A percentile compares a stretch with the other conserved stretches of the same genome.
Conservation (phyloP, 441 rosid species). For the Theobroma grandiflorum region DNA sequence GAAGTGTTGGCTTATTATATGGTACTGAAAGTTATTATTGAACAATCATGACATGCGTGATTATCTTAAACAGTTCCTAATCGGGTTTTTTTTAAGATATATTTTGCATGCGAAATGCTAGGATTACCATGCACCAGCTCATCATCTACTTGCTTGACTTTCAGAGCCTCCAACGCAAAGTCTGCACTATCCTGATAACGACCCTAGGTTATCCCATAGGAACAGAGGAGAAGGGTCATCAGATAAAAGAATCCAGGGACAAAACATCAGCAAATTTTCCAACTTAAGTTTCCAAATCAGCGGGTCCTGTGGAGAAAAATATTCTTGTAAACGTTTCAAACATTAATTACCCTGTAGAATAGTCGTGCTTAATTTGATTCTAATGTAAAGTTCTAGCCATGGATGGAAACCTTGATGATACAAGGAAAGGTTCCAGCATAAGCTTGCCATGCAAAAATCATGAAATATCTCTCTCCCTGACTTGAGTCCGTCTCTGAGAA, state of each 20-base stretch:
- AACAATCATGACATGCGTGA: background rate
- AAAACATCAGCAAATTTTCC: background rate
- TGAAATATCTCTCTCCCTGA: too few relatives aligned
- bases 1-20: background rate
- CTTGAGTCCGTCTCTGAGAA: background rate
- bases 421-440: too few relatives aligned
- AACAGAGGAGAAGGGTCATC: background rate
- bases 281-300: background rate
- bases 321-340: too few relatives aligned
- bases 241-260: background rate
- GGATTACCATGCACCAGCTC: background rate
- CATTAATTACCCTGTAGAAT: too few relatives aligned
- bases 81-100: too few relatives aligned
- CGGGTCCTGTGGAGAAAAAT: background rate
- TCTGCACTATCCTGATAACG: background rate
- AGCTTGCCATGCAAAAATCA: too few relatives aligned
- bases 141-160: background rate
- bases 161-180: background rate
- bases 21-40: background rate
- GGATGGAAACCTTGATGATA: too few relatives aligned
- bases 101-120: constrained; percentile 13
- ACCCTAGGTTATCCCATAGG: background rate
- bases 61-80: background rate
- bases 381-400: too few relatives aligned
- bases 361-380: too few relatives aligned